Base-by-base conservation (phyloP, 2,329 filamentous ascomycete species). In the Lojkania enalia region DNA sequence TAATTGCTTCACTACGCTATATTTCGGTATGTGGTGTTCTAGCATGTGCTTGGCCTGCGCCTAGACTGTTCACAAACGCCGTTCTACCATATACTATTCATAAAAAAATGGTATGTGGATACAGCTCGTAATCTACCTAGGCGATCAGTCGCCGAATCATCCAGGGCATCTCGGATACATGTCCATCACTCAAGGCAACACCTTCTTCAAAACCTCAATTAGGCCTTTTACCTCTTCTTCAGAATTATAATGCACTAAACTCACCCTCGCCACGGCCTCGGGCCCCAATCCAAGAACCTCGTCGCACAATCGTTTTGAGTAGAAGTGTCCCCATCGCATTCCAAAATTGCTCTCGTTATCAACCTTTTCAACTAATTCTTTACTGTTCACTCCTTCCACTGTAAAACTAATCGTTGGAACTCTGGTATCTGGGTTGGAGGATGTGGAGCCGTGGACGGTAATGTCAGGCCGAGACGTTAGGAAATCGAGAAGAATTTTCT, bases 231-330 rank as follows among this genome's bases (percentile, higher is more conserved):
- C 72, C 60, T 86, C 83, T 2, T 82, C 77, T 54, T 81, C 81
- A 2, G 83, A 87, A 56, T 89, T 89, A 60, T 89, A 89, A 66
- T 88, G 85, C 42, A 86, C 77, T 74, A 88, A 75, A 56, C 83
- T 87, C n/a, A 88, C 82, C 51, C 86, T 76, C 3, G 86, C 77
- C 6, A 88, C 79, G 0, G 84, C 86, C 53, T 87, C 77, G 6
- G 78, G 73, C 0, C 73, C 77, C 38, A 87, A 66, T 0, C 75
- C 75, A 27, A 88, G 60, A 0, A 87, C 70, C 2, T 85, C 80
- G 46, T 80, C 71, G 11, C 80, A 73, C 51, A 88, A 61, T 13
- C 85, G 71, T 55, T 85, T 80, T 11, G 80, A 83, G 65, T 89
- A 89, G 56, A 89, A 88, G 33, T 79, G 74, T 0, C 86, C 86